phyloP scores from a whole-genome alignment of 805 yeast genomes.

The Wickerhamomyces queroliae region DNA sequence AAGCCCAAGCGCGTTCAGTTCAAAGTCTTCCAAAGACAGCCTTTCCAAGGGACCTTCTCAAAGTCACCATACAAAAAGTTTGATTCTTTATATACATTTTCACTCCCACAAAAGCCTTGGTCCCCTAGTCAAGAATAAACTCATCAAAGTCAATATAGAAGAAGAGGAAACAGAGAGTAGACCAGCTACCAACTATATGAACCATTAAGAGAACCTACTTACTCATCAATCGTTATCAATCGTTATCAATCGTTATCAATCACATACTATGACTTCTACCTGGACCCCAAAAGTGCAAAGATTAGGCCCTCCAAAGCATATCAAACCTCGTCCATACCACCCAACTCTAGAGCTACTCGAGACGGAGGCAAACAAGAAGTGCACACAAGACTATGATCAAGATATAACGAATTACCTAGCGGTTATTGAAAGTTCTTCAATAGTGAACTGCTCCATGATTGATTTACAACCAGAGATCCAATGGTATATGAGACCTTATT shows the following conservation, averaged over 20 bases:
- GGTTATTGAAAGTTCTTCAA: constrained; percentile 27
- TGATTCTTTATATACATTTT: too few species aligned
- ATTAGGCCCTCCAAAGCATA: constrained; percentile 24
- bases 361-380: constrained; percentile 32
- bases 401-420: constrained; percentile 37
- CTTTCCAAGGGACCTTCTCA: too few species aligned
- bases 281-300: constrained; percentile 20
- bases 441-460: constrained; percentile 43
- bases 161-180: too few species aligned
- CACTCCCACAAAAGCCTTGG: too few species aligned
- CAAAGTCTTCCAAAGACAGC: neutral
- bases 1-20: neutral
- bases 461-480: constrained; percentile 83
- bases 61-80: too few species aligned
- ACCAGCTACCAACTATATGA: too few species aligned
- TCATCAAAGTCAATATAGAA: too few species aligned
- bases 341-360: constrained; percentile 41
- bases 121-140: too few species aligned
- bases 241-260: too few species aligned
- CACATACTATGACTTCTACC: neutral
- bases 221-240: too few species aligned
- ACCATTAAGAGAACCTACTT: too few species aligned
- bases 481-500: constrained; percentile 71
- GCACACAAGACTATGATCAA: constrained; percentile 34
- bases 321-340: constrained; percentile 21